A percentile compares a stretch with the other conserved stretches of the same genome.
Conservation (phyloP, 345 rosid genomes). For the Arabis alpina region DNA sequence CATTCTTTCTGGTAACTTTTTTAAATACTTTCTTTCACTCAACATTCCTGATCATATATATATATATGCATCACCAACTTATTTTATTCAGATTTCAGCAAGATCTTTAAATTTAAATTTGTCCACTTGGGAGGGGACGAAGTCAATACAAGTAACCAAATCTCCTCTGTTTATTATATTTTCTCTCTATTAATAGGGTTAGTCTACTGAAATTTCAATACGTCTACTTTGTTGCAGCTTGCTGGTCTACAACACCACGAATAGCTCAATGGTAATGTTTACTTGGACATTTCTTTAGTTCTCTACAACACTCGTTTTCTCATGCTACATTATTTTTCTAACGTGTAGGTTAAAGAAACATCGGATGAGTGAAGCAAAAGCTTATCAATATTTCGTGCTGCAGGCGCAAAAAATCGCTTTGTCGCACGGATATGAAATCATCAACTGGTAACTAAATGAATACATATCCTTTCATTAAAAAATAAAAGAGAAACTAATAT, state of each 20-base stretch:
- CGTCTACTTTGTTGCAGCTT: slow-evolving; percentile 50
- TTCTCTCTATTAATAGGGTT: slow-evolving; percentile 5
- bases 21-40: neutral
- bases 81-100: slow-evolving; percentile 63
- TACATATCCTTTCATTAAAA: neutral
- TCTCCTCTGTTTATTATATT: neutral
- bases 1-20: slow-evolving; percentile 67
- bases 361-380: slow-evolving; percentile 54
- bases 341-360: slow-evolving; percentile 54
- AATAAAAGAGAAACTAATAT: neutral
- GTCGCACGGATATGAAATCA: slow-evolving; percentile 66
- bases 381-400: slow-evolving; percentile 72
- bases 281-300: neutral
- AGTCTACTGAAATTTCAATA: neutral
- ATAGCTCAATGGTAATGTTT: slow-evolving; percentile 58
- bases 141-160: slow-evolving; percentile 64
- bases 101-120: slow-evolving; percentile 71
- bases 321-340: slow-evolving; percentile 2
- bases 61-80: neutral
- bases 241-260: slow-evolving; percentile 65
- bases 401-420: slow-evolving; percentile 61
- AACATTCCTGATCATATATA: neutral
- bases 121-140: slow-evolving; percentile 90
- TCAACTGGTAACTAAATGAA: slow-evolving; percentile 55
- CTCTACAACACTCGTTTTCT: neutral